Conservation (phyloP, 441 rosid species). For the Kokia cookei region DNA sequence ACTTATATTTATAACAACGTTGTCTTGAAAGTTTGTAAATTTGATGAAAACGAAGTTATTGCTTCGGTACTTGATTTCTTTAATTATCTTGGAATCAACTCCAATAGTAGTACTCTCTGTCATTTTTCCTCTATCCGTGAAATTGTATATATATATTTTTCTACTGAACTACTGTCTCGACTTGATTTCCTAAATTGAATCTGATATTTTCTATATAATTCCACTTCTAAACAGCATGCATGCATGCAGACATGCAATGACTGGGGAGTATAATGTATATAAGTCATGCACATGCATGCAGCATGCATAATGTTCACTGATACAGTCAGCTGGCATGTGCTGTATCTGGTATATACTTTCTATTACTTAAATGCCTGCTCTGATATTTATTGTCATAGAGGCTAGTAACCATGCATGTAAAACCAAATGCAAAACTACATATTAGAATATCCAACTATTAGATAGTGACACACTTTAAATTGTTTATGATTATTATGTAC, state of each 20-base stretch:
- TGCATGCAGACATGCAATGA: not conserved
- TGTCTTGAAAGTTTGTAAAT: rapidly evolving
- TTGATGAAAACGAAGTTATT: not conserved
- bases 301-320: not conserved
- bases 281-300: not conserved
- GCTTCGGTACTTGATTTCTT: not conserved
- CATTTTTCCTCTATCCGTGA: no score
- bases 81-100: conserved; percentile 5
- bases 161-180: not conserved
- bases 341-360: not conserved
- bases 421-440: not conserved
- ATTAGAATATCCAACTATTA: not conserved
- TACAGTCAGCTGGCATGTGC: not conserved
- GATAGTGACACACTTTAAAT: not conserved
- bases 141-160: no score
- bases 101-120: not conserved
- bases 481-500: not conserved
- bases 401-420: not conserved
- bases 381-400: no score
- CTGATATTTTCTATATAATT: not conserved
- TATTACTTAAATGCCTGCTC: not conserved
- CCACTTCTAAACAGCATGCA: not conserved
- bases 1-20: no score
- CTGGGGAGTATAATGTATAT: not conserved
- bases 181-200: not conserved